Conservation (phyloP, 1,284 basidiomycete genomes). For the Pyrrhoderma noxium region DNA sequence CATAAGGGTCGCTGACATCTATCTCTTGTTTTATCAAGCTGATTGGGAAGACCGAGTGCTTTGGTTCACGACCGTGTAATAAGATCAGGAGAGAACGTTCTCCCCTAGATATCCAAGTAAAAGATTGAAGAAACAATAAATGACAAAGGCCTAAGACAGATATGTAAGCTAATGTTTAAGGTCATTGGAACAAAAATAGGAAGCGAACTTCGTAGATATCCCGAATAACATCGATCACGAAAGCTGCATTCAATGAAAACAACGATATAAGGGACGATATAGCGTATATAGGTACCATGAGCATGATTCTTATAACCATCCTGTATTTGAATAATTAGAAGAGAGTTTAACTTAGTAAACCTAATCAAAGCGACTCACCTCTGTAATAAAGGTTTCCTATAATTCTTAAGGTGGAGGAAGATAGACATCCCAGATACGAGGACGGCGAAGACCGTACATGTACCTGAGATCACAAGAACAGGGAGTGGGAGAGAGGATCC, state of each 20-base stretch:
- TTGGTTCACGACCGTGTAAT: slow-evolving; percentile 84
- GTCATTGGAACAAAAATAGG: not conserved
- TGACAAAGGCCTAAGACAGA: slow-evolving; percentile 77
- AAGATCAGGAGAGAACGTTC: slow-evolving; percentile 89
- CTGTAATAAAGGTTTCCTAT: slow-evolving; percentile 77
- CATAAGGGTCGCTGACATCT: slow-evolving; percentile 90
- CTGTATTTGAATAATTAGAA: slow-evolving; percentile 33
- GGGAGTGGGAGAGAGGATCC: slow-evolving; percentile 39
- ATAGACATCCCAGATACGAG: slow-evolving; percentile 79
- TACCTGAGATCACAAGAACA: slow-evolving; percentile 57
- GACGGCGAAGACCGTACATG: slow-evolving; percentile 66
- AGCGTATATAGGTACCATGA: slow-evolving; percentile 95
- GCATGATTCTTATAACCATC: slow-evolving; percentile 92
- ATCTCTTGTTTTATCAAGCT: slow-evolving; percentile 72
- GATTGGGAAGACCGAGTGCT: slow-evolving; percentile 81
- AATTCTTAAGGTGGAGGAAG: slow-evolving; percentile 84
- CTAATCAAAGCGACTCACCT: slow-evolving; percentile 40
- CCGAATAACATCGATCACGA: slow-evolving; percentile 91
- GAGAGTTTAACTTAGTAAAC: not conserved
- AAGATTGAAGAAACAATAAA: slow-evolving; percentile 87
- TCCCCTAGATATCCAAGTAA: slow-evolving; percentile 87
- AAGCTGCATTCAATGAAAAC: slow-evolving; percentile 91
- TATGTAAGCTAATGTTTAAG: slow-evolving; percentile 4
- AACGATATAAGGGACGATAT: slow-evolving; percentile 89
- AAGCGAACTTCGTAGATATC: slow-evolving; percentile 89